These are phyloP conservation scores for Scheffersomyces parashehatae DNA, from an alignment of 1,139 yeast genomes.

Conservation along the genomic window DNA sequence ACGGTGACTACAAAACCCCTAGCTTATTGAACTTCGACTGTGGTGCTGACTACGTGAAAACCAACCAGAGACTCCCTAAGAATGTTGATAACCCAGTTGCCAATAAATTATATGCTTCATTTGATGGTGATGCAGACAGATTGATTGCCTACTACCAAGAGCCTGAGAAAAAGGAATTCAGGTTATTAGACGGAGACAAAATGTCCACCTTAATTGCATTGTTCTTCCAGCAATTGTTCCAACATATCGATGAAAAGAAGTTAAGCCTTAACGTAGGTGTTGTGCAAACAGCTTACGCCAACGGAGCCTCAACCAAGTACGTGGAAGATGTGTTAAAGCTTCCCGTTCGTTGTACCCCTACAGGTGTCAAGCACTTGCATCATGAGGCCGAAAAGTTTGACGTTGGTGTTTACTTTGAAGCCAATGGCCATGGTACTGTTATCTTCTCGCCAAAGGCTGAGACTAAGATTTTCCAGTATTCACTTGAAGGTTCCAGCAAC, in stretches of 20 bases:
- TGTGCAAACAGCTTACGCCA: constrained; percentile 97
- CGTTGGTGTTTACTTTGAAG: constrained; percentile 94
- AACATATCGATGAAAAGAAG: constrained; percentile 37
- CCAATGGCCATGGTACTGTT: constrained; percentile 99
- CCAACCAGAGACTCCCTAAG: constrained; percentile 76
- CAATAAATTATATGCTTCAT: constrained; percentile 68
- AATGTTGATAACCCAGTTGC: constrained; percentile 46
- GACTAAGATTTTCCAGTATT: constrained; percentile 27
- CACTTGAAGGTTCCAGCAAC: constrained; percentile 16
- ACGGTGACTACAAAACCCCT: constrained; percentile 59
- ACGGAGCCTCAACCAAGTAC: constrained; percentile 84
- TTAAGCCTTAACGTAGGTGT: constrained; percentile 66
- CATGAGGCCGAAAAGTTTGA: constrained; percentile 84
- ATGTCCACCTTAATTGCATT: constrained; percentile 82
- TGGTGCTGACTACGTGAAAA: constrained; percentile 96
- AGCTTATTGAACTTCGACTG: constrained; percentile 69
- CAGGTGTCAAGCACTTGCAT: constrained; percentile 96
- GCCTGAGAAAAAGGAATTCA: constrained; percentile 44
- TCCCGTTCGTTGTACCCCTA: constrained; percentile 88
- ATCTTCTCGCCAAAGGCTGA: constrained; percentile 67
- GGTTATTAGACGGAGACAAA: constrained; percentile 89
- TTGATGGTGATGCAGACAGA: constrained; percentile 98
- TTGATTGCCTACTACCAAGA: constrained; percentile 78
- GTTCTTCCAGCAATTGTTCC: constrained; percentile 56
- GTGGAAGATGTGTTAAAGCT: constrained; percentile 60